phyloP scores from a whole-genome alignment of 352 stramenopile genomes.

The Globisporangium recalcitrans region DNA sequence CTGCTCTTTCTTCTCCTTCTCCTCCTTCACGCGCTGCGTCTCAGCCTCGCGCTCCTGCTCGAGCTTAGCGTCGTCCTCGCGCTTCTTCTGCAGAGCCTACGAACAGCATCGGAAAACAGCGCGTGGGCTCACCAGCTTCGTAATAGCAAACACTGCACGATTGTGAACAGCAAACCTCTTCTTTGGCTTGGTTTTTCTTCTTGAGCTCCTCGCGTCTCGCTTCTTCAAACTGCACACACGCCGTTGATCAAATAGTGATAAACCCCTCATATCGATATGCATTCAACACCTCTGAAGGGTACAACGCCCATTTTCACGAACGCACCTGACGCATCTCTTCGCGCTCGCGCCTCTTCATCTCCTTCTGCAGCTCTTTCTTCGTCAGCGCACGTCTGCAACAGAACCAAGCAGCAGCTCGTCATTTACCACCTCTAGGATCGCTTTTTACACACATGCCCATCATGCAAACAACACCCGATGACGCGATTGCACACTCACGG shows the following conservation, averaged over 20 bases:
- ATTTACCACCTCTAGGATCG: too few relatives aligned
- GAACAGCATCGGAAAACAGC: too few relatives aligned
- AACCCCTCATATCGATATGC: too few relatives aligned
- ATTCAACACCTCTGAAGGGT: too few relatives aligned
- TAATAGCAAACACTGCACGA: not conserved
- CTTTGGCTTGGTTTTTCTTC: constrained; percentile 47
- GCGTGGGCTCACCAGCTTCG: too few relatives aligned
- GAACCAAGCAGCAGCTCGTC: not conserved
- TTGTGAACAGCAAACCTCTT: constrained; percentile 24
- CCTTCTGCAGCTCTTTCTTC: constrained; percentile 77
- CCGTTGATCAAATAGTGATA: too few relatives aligned
- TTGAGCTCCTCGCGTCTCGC: constrained; percentile 55
- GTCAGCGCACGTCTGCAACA: constrained; percentile 44
- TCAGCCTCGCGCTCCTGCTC: constrained; percentile 46
- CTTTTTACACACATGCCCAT: not conserved
- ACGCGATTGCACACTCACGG: constrained; percentile 24
- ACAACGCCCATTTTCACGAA: not conserved
- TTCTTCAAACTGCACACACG: constrained; percentile 76
- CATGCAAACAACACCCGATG: not conserved
- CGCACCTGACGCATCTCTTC: constrained; percentile 65
- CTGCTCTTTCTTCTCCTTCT: constrained; percentile 57
- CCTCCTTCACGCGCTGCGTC: constrained; percentile 36
- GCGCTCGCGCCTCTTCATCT: constrained; percentile 67
- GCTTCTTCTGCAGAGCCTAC: constrained; percentile 46
- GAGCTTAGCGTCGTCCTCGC: constrained; percentile 41